Base-by-base conservation (phyloP, 257 asterid species). In the Paraleonurus japonicus region DNA sequence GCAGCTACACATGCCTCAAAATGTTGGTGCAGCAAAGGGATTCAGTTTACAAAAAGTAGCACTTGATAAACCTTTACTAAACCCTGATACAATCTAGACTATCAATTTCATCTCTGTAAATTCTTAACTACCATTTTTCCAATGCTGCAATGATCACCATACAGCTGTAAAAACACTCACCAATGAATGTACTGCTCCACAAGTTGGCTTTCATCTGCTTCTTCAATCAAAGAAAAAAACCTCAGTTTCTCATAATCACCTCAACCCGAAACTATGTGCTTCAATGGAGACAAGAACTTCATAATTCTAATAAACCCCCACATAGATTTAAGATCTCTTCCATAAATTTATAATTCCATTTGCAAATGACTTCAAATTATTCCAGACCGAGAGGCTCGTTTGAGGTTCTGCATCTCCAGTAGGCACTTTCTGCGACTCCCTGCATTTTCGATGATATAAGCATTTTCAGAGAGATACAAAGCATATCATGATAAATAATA, bases 331-430 rank as follows among this genome's bases (percentile, higher is more conserved):
- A 61, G 75, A 79, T 75, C 80, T 78, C 76, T 79, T 79, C 98
- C 97, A 92, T 20, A 70, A 67, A 76, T 69, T 80, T 45, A 87
- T 63, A 55, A 92, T 78, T 62, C 88, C 97, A 81, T 79, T 86
- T 33, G 97, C 96, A 65, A 88, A 80, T 67, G 98, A 87, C 78
- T 85, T 90, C 74, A 92, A 80, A 71, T 79, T 84, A 30, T 82
- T 79, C 98, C 98, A 90, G 58, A 81, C n/a, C 7, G 92, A 85
- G 12, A 90, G 59, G 39, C 73, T 78, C 72, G 50, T 75, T 69
- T 76, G 80, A 43, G 84, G 61, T 61, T 78, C 84, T 37, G 64
- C 68, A 30, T 77, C 79, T 57, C 69, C 76, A 54, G 45, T 45
- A 5, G 75, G 84, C 74, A 67, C 92, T 72, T 70, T 69, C 32